Percentiles rank a stretch among this genome's conserved stretches.
Evolutionary conservation across 169 alveolate genomes (phyloP).

Genomic region (Cryptosporidium sp.): DNA sequence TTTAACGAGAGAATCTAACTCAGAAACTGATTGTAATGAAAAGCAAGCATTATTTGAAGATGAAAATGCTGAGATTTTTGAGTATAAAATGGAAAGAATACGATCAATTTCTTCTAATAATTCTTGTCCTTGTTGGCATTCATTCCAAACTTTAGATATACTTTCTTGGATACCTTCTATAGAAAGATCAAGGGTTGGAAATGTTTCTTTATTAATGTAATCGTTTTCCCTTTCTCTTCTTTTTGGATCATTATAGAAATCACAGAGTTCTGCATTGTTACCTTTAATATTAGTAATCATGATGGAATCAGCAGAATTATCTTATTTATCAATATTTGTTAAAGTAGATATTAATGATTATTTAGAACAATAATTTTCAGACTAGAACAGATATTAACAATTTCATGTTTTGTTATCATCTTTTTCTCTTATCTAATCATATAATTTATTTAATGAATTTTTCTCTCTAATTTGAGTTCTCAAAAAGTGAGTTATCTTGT

Average conservation of each 20-base stretch:
- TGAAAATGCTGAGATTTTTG: constrained; percentile 18
- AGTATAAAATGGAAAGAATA: constrained; percentile 19
- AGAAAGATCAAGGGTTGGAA: constrained; percentile 56
- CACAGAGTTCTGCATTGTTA: background rate
- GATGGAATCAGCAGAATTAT: too few relatives aligned
- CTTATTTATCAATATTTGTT: background rate
- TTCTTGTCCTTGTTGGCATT: constrained; percentile 32
- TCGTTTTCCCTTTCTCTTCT: constrained; percentile 24
- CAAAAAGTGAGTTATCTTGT: background rate
- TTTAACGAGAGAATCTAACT: constrained; percentile 2
- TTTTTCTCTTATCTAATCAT: too few relatives aligned
- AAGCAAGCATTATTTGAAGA: constrained; percentile 3
- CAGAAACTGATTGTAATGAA: background rate
- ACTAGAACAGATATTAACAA: too few relatives aligned
- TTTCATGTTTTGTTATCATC: background rate
- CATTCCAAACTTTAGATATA: constrained; percentile 8
- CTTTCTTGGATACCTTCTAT: constrained; percentile 67
- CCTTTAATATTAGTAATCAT: background rate
- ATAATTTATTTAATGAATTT: too few relatives aligned
- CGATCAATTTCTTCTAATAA: constrained; percentile 22
- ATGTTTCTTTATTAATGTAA: constrained; percentile 34
- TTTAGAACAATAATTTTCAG: background rate
- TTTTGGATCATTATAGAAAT: constrained; percentile 7
- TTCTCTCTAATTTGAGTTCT: background rate
- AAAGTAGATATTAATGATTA: background rate